A percentile compares a stretch with the other conserved stretches of the same genome.
Evolutionary conservation across 148 eudicot genomes (phyloP).

Genomic region (Vaccinium myrtillus): DNA sequence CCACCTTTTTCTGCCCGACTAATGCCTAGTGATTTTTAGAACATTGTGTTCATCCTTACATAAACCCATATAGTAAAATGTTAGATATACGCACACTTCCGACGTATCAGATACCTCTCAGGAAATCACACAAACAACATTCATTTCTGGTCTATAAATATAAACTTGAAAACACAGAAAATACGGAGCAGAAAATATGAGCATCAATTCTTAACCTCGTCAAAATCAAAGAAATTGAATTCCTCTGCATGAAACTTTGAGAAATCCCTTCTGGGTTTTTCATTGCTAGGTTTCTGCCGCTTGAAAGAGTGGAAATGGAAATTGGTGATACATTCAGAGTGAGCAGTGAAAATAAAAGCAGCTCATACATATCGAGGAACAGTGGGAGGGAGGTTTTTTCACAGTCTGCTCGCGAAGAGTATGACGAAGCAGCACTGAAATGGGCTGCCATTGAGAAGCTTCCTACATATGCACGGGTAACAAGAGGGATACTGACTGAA

Average conservation of each 20-base stretch:
- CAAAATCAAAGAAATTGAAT: neutral
- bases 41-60: too few species aligned
- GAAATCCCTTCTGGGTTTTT: neutral
- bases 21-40: too few species aligned
- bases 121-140: neutral
- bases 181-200: neutral
- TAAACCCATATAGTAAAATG: too few species aligned
- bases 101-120: too few species aligned
- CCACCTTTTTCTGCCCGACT: too few species aligned
- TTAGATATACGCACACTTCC: too few species aligned
- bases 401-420: neutral
- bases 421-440: neutral
- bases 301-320: neutral
- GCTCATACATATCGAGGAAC: neutral
- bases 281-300: neutral
- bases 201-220: neutral
- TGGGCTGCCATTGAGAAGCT: slow-evolving; percentile 5
- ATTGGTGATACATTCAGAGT: neutral
- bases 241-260: neutral
- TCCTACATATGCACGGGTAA: neutral
- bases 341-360: neutral
- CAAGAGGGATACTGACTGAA: neutral
- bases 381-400: neutral
- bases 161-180: neutral
- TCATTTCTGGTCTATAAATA: neutral